Evolutionary conservation across 78 protist genomes (phyloP).

Genomic region (Bodo saltans): DNA sequence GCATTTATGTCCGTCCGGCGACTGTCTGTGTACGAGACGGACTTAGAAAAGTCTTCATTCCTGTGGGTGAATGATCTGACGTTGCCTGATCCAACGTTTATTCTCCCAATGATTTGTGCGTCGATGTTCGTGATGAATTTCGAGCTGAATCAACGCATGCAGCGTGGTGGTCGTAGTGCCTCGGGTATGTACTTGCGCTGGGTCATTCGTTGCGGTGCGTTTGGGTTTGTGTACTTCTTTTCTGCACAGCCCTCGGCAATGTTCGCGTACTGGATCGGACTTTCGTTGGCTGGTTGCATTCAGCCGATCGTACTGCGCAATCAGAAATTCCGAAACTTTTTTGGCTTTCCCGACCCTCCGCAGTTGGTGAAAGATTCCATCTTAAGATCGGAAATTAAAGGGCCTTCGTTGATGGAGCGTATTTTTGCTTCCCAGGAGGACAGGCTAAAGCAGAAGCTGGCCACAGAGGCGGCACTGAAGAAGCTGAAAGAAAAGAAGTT

Average conservation of each 20-base stretch:
- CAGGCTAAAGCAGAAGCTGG: neutral
- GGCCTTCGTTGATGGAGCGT: neutral
- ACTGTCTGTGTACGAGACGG: neutral
- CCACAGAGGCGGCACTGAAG: neutral
- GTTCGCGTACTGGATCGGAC: neutral
- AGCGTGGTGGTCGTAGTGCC: neutral
- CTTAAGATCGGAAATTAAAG: neutral
- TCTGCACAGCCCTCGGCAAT: neutral
- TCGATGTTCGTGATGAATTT: neutral
- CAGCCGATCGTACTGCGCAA: neutral
- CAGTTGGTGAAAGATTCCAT: no score
- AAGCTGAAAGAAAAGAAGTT: neutral
- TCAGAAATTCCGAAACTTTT: neutral
- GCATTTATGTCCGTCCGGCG: neutral
- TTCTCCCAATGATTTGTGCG: neutral
- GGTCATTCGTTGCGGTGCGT: neutral
- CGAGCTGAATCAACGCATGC: neutral
- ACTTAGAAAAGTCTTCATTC: neutral
- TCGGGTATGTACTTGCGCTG: neutral
- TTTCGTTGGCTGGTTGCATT: neutral
- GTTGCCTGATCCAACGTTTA: neutral
- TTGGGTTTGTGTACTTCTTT: neutral
- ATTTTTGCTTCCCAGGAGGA: neutral
- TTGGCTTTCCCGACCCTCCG: neutral
- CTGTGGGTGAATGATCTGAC: neutral